These are phyloP conservation scores for Paragyromitra xinjiangensis DNA, from an alignment of 495 filamentous ascomycete genomes.

Conservation along the genomic window DNA sequence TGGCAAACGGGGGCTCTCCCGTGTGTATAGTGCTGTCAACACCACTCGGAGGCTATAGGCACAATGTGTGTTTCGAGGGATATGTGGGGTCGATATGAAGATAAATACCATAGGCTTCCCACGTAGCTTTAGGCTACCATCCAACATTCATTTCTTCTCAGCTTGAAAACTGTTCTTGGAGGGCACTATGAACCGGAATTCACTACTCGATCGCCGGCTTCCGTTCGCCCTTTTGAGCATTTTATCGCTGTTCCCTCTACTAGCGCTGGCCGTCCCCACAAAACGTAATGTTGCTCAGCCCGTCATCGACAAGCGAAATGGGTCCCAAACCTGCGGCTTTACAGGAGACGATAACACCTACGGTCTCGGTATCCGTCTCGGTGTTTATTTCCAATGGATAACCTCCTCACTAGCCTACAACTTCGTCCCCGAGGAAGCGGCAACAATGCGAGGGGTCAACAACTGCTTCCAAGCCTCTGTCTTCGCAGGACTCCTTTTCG, in stretches of 20 bases:
- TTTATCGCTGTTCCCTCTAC: constrained; percentile 30
- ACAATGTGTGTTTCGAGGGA: too few relatives aligned
- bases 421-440: constrained; percentile 47
- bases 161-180: background rate
- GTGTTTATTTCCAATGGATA: constrained; percentile 59
- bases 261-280: constrained; percentile 17
- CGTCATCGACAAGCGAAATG: background rate
- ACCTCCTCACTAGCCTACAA: constrained; percentile 53
- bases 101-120: too few relatives aligned
- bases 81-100: too few relatives aligned
- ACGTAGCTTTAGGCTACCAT: too few relatives aligned
- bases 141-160: too few relatives aligned
- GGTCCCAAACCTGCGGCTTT: constrained; percentile 50
- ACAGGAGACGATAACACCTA: constrained; percentile 58
- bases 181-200: constrained; percentile 10
- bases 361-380: constrained; percentile 60
- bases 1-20: too few relatives aligned
- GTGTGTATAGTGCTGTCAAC: too few relatives aligned
- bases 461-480: constrained; percentile 54
- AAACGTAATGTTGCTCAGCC: background rate
- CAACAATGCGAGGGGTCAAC: constrained; percentile 40
- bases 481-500: constrained; percentile 51
- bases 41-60: too few relatives aligned
- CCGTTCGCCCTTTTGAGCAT: background rate
- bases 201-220: background rate